A percentile compares a stretch with the other conserved stretches of the same genome.
These are phyloP conservation scores for Cutaneotrichosporon mucoides DNA, from an alignment of 1,284 basidiomycete genomes.

Conservation along the genomic window DNA sequence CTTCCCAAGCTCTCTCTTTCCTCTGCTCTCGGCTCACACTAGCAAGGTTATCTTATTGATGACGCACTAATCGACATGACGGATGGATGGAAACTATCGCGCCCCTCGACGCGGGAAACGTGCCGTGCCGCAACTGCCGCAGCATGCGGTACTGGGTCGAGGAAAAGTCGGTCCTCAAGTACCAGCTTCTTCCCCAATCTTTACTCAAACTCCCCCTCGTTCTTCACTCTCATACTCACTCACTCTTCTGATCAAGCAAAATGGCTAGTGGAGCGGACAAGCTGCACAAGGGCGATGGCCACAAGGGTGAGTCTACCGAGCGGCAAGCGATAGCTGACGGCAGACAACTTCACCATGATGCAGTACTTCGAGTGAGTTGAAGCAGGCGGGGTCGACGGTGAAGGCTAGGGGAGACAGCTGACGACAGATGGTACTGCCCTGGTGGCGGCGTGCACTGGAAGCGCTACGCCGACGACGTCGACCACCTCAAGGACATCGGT, in stretches of 20 bases:
- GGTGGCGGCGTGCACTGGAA: slow-evolving; percentile 58
- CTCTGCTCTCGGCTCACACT: no score
- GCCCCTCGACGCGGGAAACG: no score
- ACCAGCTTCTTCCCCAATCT: no score
- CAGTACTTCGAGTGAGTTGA: slow-evolving; percentile 43
- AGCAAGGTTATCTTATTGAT: no score
- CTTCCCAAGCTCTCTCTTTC: no score
- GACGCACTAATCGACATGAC: no score
- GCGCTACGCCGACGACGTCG: slow-evolving; percentile 67
- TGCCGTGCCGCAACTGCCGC: no score
- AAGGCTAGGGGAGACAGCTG: neutral
- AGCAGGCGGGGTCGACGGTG: neutral
- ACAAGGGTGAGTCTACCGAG: slow-evolving; percentile 7
- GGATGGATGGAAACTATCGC: no score
- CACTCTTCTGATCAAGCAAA: neutral
- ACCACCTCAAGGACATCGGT: slow-evolving; percentile 67
- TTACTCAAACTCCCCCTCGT: no score
- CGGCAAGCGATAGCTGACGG: neutral
- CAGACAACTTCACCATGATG: slow-evolving; percentile 47
- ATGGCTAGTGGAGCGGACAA: slow-evolving; percentile 12
- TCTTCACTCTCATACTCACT: neutral
- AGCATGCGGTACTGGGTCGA: no score
- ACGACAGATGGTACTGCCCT: slow-evolving; percentile 38
- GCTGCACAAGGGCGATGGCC: slow-evolving; percentile 8
- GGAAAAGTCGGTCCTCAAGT: no score